These are phyloP conservation scores for Eimeria maxima DNA, from an alignment of 169 alveolate genomes.

Conservation along the genomic window DNA sequence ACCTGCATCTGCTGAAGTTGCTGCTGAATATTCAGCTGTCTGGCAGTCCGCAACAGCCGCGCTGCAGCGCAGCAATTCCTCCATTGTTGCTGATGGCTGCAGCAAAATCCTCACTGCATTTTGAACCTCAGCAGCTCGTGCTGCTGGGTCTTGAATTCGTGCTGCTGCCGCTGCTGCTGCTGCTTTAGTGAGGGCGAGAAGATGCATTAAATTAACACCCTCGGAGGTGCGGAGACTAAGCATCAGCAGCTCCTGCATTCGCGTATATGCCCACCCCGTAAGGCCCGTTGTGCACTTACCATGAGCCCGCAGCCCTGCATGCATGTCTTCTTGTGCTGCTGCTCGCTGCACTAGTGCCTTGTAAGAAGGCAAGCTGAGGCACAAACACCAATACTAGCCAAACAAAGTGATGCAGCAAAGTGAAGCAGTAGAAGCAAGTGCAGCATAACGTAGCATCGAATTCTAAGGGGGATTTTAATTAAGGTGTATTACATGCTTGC, in stretches of 20 bases:
- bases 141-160: not conserved
- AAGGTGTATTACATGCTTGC: too few relatives aligned
- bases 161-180: slow-evolving; percentile 64
- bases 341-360: not conserved
- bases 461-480: too few relatives aligned
- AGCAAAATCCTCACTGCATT: not conserved
- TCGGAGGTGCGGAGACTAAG: slow-evolving; percentile 57
- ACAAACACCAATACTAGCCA: not conserved
- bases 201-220: slow-evolving; percentile 62
- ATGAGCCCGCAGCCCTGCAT: too few relatives aligned
- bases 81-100: slow-evolving; percentile 45
- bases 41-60: not conserved
- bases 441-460: not conserved
- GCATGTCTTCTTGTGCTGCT: too few relatives aligned
- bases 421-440: not conserved
- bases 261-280: slow-evolving; percentile 60
- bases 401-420: not conserved
- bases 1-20: slow-evolving; percentile 4
- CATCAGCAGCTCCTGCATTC: slow-evolving; percentile 67
- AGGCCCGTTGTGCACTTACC: not conserved
- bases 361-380: slow-evolving; percentile 21
- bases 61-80: slow-evolving; percentile 66
- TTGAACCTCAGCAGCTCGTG: slow-evolving; percentile 1
- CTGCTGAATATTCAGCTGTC: not conserved
- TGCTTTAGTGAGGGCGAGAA: slow-evolving; percentile 25